Evolutionary conservation across 768 basidiomycete species (phyloP).

Genomic region (Trametes sanguinea): DNA sequence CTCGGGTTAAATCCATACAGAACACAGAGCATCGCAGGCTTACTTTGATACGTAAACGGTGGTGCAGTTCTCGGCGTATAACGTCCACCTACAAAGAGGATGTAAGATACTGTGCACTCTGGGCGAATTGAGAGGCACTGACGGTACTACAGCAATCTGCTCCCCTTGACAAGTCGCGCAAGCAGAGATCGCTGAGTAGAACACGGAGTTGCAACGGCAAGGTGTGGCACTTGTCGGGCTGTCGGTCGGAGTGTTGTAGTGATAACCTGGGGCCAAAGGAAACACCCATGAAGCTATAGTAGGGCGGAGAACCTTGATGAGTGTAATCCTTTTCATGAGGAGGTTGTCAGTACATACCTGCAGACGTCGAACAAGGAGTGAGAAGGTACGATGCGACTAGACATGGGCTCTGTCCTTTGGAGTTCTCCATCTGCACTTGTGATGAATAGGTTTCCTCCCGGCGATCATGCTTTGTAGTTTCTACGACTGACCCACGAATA

Average conservation of each 20-base stretch:
- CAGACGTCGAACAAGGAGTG: conserved; percentile 1
- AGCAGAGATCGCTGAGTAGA: conserved; percentile 16
- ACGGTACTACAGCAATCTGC: not conserved
- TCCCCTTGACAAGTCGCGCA: conserved; percentile 19
- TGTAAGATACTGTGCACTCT: not conserved
- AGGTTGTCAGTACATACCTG: not conserved
- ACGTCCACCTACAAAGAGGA: conserved; percentile 1
- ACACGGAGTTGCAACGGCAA: conserved; percentile 16
- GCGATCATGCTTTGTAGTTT: not conserved
- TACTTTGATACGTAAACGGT: conserved; percentile 4
- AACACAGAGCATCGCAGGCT: not conserved
- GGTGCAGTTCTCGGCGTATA: conserved; percentile 4
- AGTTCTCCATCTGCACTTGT: conserved; percentile 13
- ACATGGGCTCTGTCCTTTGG: conserved; percentile 15
- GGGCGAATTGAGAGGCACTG: not conserved
- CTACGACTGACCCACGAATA: not conserved
- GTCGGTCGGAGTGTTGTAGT: conserved; percentile 14
- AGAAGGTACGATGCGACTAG: conserved; percentile 15
- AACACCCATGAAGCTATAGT: conserved; percentile 14
- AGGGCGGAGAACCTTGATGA: no score
- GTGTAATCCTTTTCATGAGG: not conserved
- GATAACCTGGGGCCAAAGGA: conserved; percentile 3
- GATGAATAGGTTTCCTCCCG: not conserved
- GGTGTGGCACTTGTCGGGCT: conserved; percentile 7
- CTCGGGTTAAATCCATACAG: not conserved